These are phyloP conservation scores for Lactarius deliciosus DNA, from an alignment of 768 basidiomycete genomes.

Conservation along the genomic window DNA sequence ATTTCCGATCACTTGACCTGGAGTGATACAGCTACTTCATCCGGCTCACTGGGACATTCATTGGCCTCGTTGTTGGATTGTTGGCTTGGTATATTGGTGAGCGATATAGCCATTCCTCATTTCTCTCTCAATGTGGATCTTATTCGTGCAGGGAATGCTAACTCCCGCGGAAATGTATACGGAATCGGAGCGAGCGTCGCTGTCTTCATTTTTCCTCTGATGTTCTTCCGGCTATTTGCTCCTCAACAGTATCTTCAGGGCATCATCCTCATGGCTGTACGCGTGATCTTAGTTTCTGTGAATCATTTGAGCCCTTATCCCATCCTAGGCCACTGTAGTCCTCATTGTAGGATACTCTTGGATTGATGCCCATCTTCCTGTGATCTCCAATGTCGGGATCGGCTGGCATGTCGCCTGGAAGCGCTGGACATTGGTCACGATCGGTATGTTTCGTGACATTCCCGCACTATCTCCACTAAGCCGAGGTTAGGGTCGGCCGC, in stretches of 20 bases:
- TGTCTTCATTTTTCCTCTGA: constrained; percentile 47
- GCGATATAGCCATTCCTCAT: constrained; percentile 1
- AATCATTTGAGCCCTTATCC: not conserved
- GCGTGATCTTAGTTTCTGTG: constrained; percentile 28
- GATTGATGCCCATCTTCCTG: constrained; percentile 51
- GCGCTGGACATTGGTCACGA: constrained; percentile 50
- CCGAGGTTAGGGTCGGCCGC: constrained; percentile 43
- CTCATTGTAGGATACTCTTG: constrained; percentile 57
- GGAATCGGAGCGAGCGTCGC: constrained; percentile 50
- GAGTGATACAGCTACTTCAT: constrained; percentile 40
- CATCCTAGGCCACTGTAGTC: constrained; percentile 41
- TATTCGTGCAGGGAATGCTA: constrained; percentile 39
- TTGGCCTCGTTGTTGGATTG: constrained; percentile 50
- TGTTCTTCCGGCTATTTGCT: constrained; percentile 50
- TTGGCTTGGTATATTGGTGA: constrained; percentile 51
- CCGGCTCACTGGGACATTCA: constrained; percentile 47
- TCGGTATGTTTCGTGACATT: constrained; percentile 38
- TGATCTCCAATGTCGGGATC: constrained; percentile 49
- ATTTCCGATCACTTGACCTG: constrained; percentile 10
- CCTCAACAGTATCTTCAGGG: constrained; percentile 44
- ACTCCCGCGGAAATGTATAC: constrained; percentile 52
- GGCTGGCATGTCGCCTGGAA: constrained; percentile 55
- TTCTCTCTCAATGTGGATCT: not conserved
- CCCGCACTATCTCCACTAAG: constrained; percentile 23
- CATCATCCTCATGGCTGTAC: constrained; percentile 40